Evolutionary conservation across 2,329 filamentous ascomycete genomes (phyloP), one percentile per base, ranked within the genome.

Genomic region (Aspergillus awamori): DNA sequence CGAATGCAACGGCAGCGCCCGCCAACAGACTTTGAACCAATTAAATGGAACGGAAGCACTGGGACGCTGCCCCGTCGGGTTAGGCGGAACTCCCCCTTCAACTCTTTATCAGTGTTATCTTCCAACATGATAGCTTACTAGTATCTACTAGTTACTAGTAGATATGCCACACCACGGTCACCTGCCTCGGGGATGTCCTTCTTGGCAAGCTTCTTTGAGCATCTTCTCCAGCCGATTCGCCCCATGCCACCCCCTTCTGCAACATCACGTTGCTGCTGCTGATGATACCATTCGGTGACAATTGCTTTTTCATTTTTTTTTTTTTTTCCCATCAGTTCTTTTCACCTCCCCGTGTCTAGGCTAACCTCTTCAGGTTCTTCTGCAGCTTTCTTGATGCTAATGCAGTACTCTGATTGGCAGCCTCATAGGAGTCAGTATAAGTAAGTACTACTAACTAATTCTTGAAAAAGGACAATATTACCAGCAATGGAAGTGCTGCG

Each of bases 1-100:
- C 69, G 67, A 64, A 74, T 74, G 72, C 72, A 72, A 74, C 67
- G 28, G 59, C 57, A 63, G 39, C 61, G 60, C 49, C 24, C 54
- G 39, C 58, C 41, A 41, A 48, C 61, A n/a, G 54, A 13, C 28
- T 55, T 59, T 20, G 26, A 28, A 33, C n/a, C 26, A 51, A 30
- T 51, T 8, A 15, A 51, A 33, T 51, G 13, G 7, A 51, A 33
- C 26, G 47, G 24, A 51, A 51, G 47, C 24, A n/a, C 26, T 51
- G 47, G 47, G 47, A 51, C 47, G 26, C 47, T 49, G 47, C 47
- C 26, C 26, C 41, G 41, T 45, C 41, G 20, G 41, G 57, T 22
- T 54, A 53, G 53, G 45, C 33, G 49, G 8, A 53, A 48, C 53
- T 33, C 45, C 22, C 22, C 17, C 17, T 15, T 43, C 45, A 43